phyloP scores from a whole-genome alignment of 768 basidiomycete genomes.

The Mycena maculata region DNA sequence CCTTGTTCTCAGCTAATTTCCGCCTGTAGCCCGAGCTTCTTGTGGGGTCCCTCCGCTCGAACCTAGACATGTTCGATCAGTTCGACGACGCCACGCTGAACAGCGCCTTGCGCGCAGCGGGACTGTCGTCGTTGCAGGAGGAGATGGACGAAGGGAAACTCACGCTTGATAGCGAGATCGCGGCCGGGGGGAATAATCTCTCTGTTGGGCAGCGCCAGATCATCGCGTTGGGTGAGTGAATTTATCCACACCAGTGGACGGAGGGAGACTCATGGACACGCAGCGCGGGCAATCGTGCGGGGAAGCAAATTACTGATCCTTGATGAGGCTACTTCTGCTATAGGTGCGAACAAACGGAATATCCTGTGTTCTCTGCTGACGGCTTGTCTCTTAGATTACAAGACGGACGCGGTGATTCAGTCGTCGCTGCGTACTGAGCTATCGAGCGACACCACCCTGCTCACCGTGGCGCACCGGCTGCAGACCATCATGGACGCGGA shows the following conservation, averaged over 20 bases:
- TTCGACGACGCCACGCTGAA: constrained; percentile 54
- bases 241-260: too few relatives aligned
- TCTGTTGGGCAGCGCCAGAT: too few relatives aligned
- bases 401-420: constrained; percentile 48
- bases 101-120: constrained; percentile 48
- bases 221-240: constrained; percentile 60
- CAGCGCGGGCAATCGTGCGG: constrained; percentile 23
- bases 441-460: constrained; percentile 46
- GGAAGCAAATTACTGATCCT: constrained; percentile 37
- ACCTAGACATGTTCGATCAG: constrained; percentile 60
- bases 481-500: too few relatives aligned
- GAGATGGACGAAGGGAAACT: constrained; percentile 41
- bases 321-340: constrained; percentile 24
- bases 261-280: too few relatives aligned
- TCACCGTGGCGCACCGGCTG: constrained; percentile 13
- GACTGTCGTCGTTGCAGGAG: constrained; percentile 47
- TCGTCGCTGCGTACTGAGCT: constrained; percentile 50
- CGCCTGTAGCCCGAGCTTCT: constrained; percentile 55
- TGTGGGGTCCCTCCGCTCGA: constrained; percentile 55
- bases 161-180: constrained; percentile 46
- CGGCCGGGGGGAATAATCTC: constrained; percentile 45
- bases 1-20: too few relatives aligned
- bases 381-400: too few relatives aligned
- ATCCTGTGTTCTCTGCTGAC: too few relatives aligned
- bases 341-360: too few relatives aligned